Evolutionary conservation across 257 asterid genomes (phyloP).

Genomic region (Jaltomata sinuosa): DNA sequence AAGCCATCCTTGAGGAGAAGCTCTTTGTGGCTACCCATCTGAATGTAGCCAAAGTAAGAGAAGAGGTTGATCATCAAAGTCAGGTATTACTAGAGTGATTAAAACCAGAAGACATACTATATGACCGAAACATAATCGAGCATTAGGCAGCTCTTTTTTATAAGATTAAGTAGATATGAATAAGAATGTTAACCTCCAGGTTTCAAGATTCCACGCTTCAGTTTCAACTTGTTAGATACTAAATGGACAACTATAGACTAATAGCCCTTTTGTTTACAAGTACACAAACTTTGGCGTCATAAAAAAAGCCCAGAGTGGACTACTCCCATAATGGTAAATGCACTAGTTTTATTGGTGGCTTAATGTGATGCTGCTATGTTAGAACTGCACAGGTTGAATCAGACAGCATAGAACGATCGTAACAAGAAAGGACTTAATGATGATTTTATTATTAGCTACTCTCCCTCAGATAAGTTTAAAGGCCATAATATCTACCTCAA

Average conservation of each 20-base stretch:
- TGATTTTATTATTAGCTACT: not conserved
- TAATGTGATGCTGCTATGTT: not conserved
- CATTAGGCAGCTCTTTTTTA: not conserved
- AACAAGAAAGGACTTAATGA: not conserved
- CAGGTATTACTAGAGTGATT: not conserved
- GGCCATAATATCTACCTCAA: slow-evolving; percentile 50
- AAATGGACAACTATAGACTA: not conserved
- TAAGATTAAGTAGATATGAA: not conserved
- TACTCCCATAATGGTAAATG: not conserved
- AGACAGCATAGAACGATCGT: not conserved
- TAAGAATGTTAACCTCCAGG: not conserved
- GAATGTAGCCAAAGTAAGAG: slow-evolving; percentile 10
- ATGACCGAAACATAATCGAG: not conserved
- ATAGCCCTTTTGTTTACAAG: not conserved
- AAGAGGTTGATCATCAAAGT: not conserved
- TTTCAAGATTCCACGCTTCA: not conserved
- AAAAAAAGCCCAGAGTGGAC: not conserved
- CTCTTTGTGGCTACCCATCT: slow-evolving; percentile 80
- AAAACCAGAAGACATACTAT: not conserved
- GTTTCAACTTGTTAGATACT: not conserved
- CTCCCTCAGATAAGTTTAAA: not conserved
- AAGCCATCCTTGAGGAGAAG: slow-evolving; percentile 59
- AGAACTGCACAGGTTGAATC: not conserved
- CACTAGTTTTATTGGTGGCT: not conserved
- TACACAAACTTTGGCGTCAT: not conserved